These are phyloP conservation scores for Ascochyta koolunga DNA, from an alignment of 2,329 filamentous ascomycete genomes.

Conservation along the genomic window DNA sequence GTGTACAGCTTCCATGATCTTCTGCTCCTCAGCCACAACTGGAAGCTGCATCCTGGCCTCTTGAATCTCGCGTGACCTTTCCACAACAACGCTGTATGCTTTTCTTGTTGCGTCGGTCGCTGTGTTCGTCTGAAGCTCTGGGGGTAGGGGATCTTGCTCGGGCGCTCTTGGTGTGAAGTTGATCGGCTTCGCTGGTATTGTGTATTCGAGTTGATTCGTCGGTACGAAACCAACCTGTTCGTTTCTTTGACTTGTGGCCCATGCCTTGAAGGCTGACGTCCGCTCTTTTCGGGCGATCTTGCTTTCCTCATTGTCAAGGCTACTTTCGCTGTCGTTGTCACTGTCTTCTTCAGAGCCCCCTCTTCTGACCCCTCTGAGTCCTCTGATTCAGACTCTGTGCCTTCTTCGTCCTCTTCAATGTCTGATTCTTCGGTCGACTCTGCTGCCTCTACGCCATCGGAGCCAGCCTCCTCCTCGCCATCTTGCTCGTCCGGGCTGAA, in stretches of 20 bases:
- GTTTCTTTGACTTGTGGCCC: slow-evolving; percentile 87
- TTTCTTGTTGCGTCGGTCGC: slow-evolving; percentile 67
- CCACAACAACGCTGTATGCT: slow-evolving; percentile 75
- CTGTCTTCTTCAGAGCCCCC: slow-evolving; percentile 43
- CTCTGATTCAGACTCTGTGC: slow-evolving; percentile 13
- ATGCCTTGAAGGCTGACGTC: slow-evolving; percentile 84
- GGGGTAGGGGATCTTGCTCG: slow-evolving; percentile 74
- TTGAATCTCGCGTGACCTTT: slow-evolving; percentile 75
- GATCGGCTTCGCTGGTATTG: slow-evolving; percentile 56
- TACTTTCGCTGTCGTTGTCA: slow-evolving; percentile 41
- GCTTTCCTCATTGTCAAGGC: slow-evolving; percentile 41
- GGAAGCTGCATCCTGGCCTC: slow-evolving; percentile 79
- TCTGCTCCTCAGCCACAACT: slow-evolving; percentile 93
- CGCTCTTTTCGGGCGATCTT: slow-evolving; percentile 52
- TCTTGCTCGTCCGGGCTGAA: slow-evolving; percentile 58
- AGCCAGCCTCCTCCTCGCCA: slow-evolving; percentile 28
- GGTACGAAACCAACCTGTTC: slow-evolving; percentile 75
- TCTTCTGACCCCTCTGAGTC: slow-evolving; percentile 43
- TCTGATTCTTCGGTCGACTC: slow-evolving; percentile 7
- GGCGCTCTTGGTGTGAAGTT: slow-evolving; percentile 71
- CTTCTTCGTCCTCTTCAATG: slow-evolving; percentile 12
- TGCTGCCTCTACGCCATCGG: background rate
- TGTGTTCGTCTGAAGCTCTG: slow-evolving; percentile 66
- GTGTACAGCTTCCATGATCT: slow-evolving; percentile 96
- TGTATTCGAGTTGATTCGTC: slow-evolving; percentile 47